Evolutionary conservation across 345 rosid species (phyloP).

Genomic region (Populus alba): DNA sequence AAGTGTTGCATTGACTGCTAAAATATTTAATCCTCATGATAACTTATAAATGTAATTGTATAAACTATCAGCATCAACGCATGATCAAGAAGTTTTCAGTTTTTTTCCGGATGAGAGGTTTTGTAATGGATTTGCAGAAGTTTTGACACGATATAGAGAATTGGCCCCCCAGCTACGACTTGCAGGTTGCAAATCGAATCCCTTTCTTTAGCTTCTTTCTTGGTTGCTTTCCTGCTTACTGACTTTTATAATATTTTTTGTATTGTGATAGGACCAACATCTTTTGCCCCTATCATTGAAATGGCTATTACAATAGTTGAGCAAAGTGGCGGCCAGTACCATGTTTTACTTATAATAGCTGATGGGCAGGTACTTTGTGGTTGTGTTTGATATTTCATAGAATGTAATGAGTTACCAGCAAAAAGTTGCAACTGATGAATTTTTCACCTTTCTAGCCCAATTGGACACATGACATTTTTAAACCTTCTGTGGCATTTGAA

Average conservation of each 20-base stretch:
- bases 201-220: neutral
- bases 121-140: constrained; percentile 91
- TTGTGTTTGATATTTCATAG: neutral
- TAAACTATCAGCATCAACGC: constrained; percentile 66
- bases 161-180: constrained; percentile 74
- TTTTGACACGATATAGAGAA: constrained; percentile 66
- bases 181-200: constrained; percentile 51
- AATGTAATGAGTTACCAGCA: neutral
- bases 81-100: constrained; percentile 93
- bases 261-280: constrained; percentile 72
- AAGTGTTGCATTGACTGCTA: neutral
- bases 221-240: neutral
- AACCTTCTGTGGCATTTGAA: neutral
- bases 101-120: constrained; percentile 58
- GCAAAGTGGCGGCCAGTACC: constrained; percentile 89
- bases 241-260: neutral
- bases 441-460: neutral
- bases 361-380: constrained; percentile 83
- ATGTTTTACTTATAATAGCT: constrained; percentile 85
- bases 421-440: neutral
- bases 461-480: neutral
- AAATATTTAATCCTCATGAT: neutral
- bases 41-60: neutral
- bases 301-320: constrained; percentile 95
- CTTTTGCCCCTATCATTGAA: constrained; percentile 91